These are phyloP conservation scores for Hyphopichia pseudoburtonii DNA, from an alignment of 1,139 yeast species.

Conservation along the genomic window DNA sequence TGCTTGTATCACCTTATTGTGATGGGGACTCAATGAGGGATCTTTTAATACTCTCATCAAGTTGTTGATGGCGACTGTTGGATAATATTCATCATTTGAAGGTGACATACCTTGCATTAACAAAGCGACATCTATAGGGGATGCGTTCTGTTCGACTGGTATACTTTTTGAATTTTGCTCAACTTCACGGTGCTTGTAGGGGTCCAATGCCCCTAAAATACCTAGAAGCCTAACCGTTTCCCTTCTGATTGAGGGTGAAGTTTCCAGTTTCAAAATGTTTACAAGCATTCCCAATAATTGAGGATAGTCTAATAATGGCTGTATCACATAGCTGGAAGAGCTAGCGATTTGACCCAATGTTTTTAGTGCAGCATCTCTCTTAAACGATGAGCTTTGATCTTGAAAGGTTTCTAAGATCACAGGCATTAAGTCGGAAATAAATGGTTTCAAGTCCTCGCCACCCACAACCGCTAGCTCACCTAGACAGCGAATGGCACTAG, in stretches of 20 bases:
- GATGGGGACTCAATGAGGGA: slow-evolving; percentile 80
- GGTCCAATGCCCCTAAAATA: slow-evolving; percentile 94
- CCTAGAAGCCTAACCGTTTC: slow-evolving; percentile 90
- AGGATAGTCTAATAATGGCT: slow-evolving; percentile 90
- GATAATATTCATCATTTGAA: slow-evolving; percentile 88
- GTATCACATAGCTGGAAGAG: slow-evolving; percentile 92
- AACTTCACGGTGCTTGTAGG: slow-evolving; percentile 90
- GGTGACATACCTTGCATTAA: slow-evolving; percentile 95
- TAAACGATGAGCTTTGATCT: slow-evolving; percentile 83
- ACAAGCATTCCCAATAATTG: slow-evolving; percentile 80
- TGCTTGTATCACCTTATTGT: slow-evolving; percentile 88
- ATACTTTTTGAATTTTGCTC: slow-evolving; percentile 66
- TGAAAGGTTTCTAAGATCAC: slow-evolving; percentile 82
- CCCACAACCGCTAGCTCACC: slow-evolving; percentile 90
- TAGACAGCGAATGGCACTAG: slow-evolving; percentile 83
- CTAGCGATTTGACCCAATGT: slow-evolving; percentile 87
- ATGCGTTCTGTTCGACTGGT: slow-evolving; percentile 79
- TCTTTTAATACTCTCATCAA: slow-evolving; percentile 82
- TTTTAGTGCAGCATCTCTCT: slow-evolving; percentile 86
- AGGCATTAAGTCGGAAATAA: slow-evolving; percentile 79
- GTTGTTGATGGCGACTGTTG: slow-evolving; percentile 89
- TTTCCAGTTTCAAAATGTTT: slow-evolving; percentile 77
- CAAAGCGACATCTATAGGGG: slow-evolving; percentile 86
- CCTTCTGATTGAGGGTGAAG: slow-evolving; percentile 69
- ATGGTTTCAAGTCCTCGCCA: slow-evolving; percentile 78